phyloP scores from a whole-genome alignment of 768 basidiomycete species.

The Harrya chromipes region DNA sequence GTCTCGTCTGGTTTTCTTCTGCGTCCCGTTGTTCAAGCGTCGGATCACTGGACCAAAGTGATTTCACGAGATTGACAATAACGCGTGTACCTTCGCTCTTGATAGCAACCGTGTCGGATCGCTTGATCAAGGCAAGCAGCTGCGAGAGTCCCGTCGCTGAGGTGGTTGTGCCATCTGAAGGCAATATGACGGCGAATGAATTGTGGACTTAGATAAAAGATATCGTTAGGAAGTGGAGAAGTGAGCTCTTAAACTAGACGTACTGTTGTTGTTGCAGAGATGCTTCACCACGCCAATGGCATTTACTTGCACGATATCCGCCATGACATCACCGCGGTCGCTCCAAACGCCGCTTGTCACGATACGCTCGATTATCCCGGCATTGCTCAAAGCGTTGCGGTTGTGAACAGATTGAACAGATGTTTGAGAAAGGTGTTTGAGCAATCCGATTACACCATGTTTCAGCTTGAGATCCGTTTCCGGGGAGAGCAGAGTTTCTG shows the following conservation, averaged over 20 bases:
- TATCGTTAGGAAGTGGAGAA: conserved; percentile 30
- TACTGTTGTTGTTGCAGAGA: conserved; percentile 75
- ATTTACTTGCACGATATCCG: conserved; percentile 81
- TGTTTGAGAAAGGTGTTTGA: conserved; percentile 82
- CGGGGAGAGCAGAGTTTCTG: conserved; percentile 50
- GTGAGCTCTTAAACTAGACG: conserved; percentile 19
- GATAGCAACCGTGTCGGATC: conserved; percentile 77
- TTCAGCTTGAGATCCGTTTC: conserved; percentile 76
- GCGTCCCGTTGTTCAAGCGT: conserved; percentile 26
- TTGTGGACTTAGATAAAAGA: conserved; percentile 37
- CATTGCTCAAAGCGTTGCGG: conserved; percentile 55
- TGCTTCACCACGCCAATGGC: conserved; percentile 90
- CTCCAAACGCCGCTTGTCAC: conserved; percentile 66
- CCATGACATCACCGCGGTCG: conserved; percentile 70
- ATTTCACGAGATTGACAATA: conserved; percentile 80
- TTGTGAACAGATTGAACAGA: conserved; percentile 56
- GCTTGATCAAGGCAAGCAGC: conserved; percentile 69
- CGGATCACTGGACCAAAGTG: conserved; percentile 61
- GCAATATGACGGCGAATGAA: conserved; percentile 49
- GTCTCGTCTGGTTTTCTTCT: conserved; percentile 38
- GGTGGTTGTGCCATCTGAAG: conserved; percentile 30
- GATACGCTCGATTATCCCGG: conserved; percentile 61
- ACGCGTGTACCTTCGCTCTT: conserved; percentile 90
- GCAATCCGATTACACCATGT: conserved; percentile 82
- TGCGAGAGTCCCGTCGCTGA: conserved; percentile 56